Percentiles rank a stretch among this genome's conserved stretches.
These are phyloP conservation scores for Iberis pinnata DNA, from an alignment of 345 rosid genomes.

Conservation along the genomic window DNA sequence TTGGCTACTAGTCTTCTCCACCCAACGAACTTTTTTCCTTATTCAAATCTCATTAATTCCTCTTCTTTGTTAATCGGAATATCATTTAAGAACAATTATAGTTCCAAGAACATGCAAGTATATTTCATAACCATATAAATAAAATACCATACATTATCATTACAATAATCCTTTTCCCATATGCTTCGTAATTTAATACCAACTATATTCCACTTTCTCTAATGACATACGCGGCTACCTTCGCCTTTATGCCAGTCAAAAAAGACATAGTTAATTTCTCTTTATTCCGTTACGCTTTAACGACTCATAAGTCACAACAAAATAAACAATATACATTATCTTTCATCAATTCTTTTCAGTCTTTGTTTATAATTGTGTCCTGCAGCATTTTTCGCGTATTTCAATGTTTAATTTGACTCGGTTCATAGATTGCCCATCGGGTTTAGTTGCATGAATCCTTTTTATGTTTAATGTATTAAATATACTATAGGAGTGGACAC, in stretches of 20 bases:
- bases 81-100: slow-evolving; percentile 18
- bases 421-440: too few relatives aligned
- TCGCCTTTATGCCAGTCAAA: slow-evolving; percentile 21
- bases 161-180: slow-evolving; percentile 10
- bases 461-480: too few relatives aligned
- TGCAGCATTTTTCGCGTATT: too few relatives aligned
- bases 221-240: slow-evolving; percentile 17
- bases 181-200: slow-evolving; percentile 25
- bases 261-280: slow-evolving; percentile 18
- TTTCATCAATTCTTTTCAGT: neutral
- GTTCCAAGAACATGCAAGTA: slow-evolving; percentile 28
- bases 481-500: too few relatives aligned
- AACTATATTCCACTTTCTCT: slow-evolving; percentile 19
- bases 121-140: slow-evolving; percentile 1
- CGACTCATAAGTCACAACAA: slow-evolving; percentile 20
- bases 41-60: slow-evolving; percentile 8
- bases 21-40: slow-evolving; percentile 16
- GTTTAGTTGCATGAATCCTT: too few relatives aligned
- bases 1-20: slow-evolving; percentile 24
- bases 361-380: slow-evolving; percentile 2
- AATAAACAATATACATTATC: slow-evolving; percentile 1
- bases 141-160: neutral
- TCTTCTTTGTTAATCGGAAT: slow-evolving; percentile 13
- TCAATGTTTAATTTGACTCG: too few relatives aligned
- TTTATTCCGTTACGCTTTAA: slow-evolving; percentile 28